Conservation (phyloP, 371 early-diverging fungal genomes). For the Actinomortierella ambigua region DNA sequence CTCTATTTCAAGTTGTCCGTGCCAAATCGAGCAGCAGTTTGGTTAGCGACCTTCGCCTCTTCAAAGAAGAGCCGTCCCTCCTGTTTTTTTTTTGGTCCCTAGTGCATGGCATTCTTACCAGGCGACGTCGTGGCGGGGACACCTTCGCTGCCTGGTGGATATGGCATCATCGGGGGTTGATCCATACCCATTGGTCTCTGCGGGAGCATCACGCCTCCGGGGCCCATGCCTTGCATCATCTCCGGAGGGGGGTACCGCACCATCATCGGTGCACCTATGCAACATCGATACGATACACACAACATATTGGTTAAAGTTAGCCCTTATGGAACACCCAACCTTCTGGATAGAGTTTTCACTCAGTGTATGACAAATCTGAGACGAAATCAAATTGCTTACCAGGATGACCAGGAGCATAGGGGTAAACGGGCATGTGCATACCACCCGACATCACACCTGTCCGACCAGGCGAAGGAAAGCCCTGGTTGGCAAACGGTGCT, state of each 20-base stretch:
- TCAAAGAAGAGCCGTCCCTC: too few species aligned
- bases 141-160: too few species aligned
- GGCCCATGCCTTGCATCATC: constrained; percentile 52
- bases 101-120: too few species aligned
- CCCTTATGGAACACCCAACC: background rate
- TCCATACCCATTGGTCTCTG: constrained; percentile 40
- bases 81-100: too few species aligned
- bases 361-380: too few species aligned
- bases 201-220: constrained; percentile 43
- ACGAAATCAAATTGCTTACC: constrained; percentile 16
- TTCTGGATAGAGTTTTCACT: too few species aligned
- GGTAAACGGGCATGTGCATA: constrained; percentile 59
- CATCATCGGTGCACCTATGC: constrained; percentile 52
- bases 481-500: constrained; percentile 30
- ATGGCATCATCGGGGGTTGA: constrained; percentile 14
- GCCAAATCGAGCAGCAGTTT: too few species aligned
- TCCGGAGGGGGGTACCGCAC: constrained; percentile 58
- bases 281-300: background rate
- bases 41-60: too few species aligned
- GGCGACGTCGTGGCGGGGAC: too few species aligned
- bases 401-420: constrained; percentile 53
- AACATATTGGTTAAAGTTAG: background rate
- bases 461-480: constrained; percentile 21
- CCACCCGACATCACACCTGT: constrained; percentile 55
- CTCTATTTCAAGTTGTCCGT: too few species aligned